Base-by-base conservation (phyloP, 345 rosid genomes). In the Citrus cavaleriei region DNA sequence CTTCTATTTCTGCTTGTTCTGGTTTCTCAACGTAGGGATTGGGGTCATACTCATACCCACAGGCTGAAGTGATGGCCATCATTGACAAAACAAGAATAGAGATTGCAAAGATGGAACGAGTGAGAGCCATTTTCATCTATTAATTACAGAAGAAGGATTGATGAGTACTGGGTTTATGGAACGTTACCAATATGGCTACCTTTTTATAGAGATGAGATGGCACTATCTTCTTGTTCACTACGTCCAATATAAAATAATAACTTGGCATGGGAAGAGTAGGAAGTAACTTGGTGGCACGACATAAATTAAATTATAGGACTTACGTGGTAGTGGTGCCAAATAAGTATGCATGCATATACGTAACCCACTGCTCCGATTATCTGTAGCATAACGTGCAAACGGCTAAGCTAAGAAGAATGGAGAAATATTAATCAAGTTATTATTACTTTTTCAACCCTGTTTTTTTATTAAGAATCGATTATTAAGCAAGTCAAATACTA, bases 221-320 rank as follows among this genome's bases (percentile, higher is more conserved):
- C 19, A 32, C 51, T 18, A 40, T 25, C 32, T 13, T 12, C 32
- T 30, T 61, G 34, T 76, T 57, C 27, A 54, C 18, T 35, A 18
- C 4, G 60, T 24, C 10, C 10, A 70, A 49, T 42, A 78, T 54
- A 34, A 18, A 34, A 46, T 13, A 46, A 0, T 5, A 30, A 14
- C 32, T 32, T 37, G 58, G n/a, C n/a, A n/a, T n/a, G n/a, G 24
- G 24, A 34, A 18, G 46, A 24, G 28, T 70, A 66, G 79, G 72
- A 59, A 59, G 49, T 73, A 64, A 85, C 80, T 85, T 78, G 84
- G 83, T 10, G 35, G 81, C 88, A 87, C 87, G 88, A 73, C 74
- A 76, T 21, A 19, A 32, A 40, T 28, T 10, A 28, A 12, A 25
- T 58, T 30, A 72, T 61, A 73, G 27, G 34, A 40, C 25, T 21